Evolutionary conservation across 1,284 basidiomycete genomes (phyloP), one percentile per base, ranked within the genome.

Genomic region (Inonotus hispidus): DNA sequence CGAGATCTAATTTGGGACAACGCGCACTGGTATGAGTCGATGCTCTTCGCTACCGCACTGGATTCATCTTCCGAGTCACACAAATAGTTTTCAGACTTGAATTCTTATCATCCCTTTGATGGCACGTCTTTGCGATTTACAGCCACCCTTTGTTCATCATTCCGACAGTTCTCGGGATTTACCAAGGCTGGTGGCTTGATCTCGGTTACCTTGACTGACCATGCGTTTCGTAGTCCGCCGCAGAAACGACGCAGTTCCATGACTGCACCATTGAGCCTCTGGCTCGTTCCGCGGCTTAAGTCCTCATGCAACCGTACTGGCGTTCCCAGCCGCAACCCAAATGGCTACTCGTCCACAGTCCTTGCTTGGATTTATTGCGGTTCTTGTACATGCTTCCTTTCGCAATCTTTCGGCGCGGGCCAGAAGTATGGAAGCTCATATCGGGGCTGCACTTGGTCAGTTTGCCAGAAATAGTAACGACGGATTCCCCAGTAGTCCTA

Each of bases 211-310:
- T 35, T 29, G 50, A 21, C 27, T 19, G 45, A n/a, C n/a, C 2
- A 49, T 25, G 21, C 41, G 16, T 49, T 21, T n/a, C 49, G 29
- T 27, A 27, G n/a, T n/a, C n/a, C 27, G 49, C 27, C 50, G 50
- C 50, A 52, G 50, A 52, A 52, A 35, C 50, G 32, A 52, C 50
- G 50, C 50, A 52, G 50, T 27, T 49, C 46, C 46, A 49, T 27
- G 46, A 49, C 46, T 49, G 21, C 46, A 25, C 19, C 47, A 10
- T 45, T 13, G 32, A 43, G 13, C 25, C 47, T 49, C 47, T 14
- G 27, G 47, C n/a, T 49, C 41, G 16, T 49, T 49, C 27, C 47
- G 47, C 7, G 27, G 47, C 47, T 5, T 21, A 19, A 14, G 23
- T 19, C 23, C 47, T 25, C 23, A 49, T 49, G 47, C 47, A 43